A percentile compares a stretch with the other conserved stretches of the same genome.
Evolutionary conservation across 2,329 filamentous ascomycete species (phyloP).

Genomic region (Bertia moriformis): DNA sequence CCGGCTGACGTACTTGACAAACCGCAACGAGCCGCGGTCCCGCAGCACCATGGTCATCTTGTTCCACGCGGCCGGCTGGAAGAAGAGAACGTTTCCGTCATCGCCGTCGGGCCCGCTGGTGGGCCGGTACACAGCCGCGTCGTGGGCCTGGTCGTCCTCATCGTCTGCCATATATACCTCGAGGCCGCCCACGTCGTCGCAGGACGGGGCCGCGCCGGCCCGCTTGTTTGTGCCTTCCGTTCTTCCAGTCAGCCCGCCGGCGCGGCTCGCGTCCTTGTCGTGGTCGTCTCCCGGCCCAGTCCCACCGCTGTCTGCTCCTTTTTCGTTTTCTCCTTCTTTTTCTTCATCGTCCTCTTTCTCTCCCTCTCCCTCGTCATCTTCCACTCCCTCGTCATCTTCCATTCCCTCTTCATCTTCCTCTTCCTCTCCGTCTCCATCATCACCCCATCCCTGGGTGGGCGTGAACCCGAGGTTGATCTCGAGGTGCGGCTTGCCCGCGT

Average conservation of each 20-base stretch:
- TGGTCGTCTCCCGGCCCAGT: too few species aligned
- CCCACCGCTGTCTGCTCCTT: conserved; percentile 9
- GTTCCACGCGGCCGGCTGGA: conserved; percentile 64
- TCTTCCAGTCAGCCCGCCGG: conserved; percentile 5
- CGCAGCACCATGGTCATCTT: conserved; percentile 78
- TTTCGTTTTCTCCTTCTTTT: conserved; percentile 17
- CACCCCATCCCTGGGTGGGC: conserved; percentile 72
- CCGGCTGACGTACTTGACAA: conserved; percentile 88
- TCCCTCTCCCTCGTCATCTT: too few species aligned
- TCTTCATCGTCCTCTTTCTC: conserved; percentile 13
- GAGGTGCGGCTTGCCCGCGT: conserved; percentile 62
- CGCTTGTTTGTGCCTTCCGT: conserved; percentile 6
- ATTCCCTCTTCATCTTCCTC: conserved; percentile 29
- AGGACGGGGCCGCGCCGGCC: conserved; percentile 5
- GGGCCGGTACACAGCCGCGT: conserved; percentile 84
- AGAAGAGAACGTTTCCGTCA: conserved; percentile 51
- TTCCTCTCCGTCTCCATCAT: conserved; percentile 40
- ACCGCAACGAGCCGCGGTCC: conserved; percentile 73
- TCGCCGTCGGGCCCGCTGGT: conserved; percentile 63
- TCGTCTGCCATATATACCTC: conserved; percentile 92
- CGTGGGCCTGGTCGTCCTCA: conserved; percentile 40
- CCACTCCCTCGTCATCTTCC: conserved; percentile 21
- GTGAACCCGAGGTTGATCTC: conserved; percentile 82
- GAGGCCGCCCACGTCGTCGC: conserved; percentile 52
- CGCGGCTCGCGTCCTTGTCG: too few species aligned